A percentile compares a stretch with the other conserved stretches of the same genome.
Evolutionary conservation across 208 protist species (phyloP).

Genomic region (Trypanosoma vivax): DNA sequence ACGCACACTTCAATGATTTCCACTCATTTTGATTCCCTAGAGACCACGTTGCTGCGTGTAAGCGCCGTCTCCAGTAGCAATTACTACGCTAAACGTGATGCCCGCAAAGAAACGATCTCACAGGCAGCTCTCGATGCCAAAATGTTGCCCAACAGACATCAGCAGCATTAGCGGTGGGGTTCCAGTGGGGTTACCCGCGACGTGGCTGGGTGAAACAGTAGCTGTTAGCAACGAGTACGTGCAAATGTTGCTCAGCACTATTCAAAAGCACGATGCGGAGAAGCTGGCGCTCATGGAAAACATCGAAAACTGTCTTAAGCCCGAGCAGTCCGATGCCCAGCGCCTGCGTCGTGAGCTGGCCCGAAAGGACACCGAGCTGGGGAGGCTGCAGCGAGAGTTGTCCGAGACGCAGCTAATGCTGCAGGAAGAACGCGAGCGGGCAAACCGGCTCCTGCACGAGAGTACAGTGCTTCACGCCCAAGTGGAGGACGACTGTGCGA

Average conservation of each 20-base stretch:
- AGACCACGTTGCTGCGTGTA: too few relatives aligned
- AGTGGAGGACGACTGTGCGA: slow-evolving; percentile 27
- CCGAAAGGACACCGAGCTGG: slow-evolving; percentile 3
- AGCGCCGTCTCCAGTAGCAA: too few relatives aligned
- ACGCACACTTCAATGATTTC: too few relatives aligned
- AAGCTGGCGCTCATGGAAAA: slow-evolving; percentile 19
- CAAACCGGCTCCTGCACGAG: slow-evolving; percentile 58
- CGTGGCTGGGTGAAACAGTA: not conserved
- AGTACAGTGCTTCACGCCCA: slow-evolving; percentile 46
- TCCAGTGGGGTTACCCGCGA: not conserved
- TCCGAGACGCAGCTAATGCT: slow-evolving; percentile 35
- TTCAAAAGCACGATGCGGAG: slow-evolving; percentile 25
- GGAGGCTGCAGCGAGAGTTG: slow-evolving; percentile 26
- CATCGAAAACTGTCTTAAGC: slow-evolving; percentile 17
- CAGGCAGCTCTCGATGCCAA: too few relatives aligned
- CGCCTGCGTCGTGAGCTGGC: slow-evolving; percentile 7
- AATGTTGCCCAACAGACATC: too few relatives aligned
- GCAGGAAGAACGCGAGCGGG: slow-evolving; percentile 62
- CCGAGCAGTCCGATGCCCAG: slow-evolving; percentile 17
- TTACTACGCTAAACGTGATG: too few relatives aligned
- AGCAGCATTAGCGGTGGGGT: not conserved
- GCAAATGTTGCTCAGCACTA: slow-evolving; percentile 19
- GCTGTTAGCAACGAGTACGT: slow-evolving; percentile 20
- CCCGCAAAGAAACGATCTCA: too few relatives aligned
- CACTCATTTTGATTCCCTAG: too few relatives aligned